Base-by-base conservation (phyloP, 2,329 filamentous ascomycete genomes). In the Phialophora tarda region DNA sequence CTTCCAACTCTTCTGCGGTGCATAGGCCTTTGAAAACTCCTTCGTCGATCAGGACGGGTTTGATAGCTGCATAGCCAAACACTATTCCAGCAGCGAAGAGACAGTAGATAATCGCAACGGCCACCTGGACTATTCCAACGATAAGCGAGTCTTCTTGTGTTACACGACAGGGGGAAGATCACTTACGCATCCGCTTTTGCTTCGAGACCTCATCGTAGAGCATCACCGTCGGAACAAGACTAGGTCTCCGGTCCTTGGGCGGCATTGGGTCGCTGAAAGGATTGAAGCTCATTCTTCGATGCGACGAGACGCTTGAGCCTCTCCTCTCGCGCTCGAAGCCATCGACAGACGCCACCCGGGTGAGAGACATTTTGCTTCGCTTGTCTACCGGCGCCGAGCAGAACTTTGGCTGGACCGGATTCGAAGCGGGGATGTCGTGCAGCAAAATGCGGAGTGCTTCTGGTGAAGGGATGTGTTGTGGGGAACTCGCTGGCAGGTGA, bases 1-100 rank as follows among this genome's bases (percentile, higher is more conserved):
- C 75, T 1, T 83, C 77, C 23, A 86, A 64, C 74, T 86, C 83
- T 56, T 84, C 77, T 61, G 80, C 68, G 6, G 82, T 84, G 74
- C 91, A 95, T 38, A 83, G 78, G 58, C 91, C 83, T 48, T 82
- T 82, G 76, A 93, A 94, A 10, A 91, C 89, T 2, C 88, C 88
- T 75, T 93, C 89, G 12, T 82, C 78, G 67, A 93, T 89, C 28
- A 96, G 82, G 8, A 95, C 86, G 0, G 92, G 91, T 76, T 95
- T 96, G 71, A 96, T 82, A 12, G 92, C 91, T 14, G 92, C 92
- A 77, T 92, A 96, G 38, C 92, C 92, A 78, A 95, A 95, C 21
- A 95, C 87, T 48, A 93, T 82, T 1, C 92, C 93, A 4, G 92
- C 89, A 6, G 91, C 88, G 67, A 96, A 83, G 41, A 93, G 84